These are phyloP conservation scores for Acacia pycnantha DNA, from an alignment of 331 rosid genomes.

Conservation along the genomic window DNA sequence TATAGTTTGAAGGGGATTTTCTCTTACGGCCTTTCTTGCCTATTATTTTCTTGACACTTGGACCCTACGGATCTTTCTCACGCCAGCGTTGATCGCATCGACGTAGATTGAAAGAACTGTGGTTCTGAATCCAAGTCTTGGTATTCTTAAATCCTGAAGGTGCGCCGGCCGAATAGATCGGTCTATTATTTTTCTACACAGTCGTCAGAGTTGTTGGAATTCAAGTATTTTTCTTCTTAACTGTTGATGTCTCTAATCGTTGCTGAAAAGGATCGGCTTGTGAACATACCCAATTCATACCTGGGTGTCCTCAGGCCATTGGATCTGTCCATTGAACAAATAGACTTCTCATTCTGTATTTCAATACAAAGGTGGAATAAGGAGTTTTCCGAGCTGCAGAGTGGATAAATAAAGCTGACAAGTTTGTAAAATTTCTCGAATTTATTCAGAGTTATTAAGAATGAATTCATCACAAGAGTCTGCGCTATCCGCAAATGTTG, in stretches of 20 bases:
- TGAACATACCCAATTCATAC: slow-evolving; percentile 53
- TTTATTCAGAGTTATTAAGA: slow-evolving; percentile 2
- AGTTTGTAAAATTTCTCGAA: neutral
- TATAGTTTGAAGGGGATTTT: neutral
- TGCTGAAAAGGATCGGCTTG: slow-evolving; percentile 53
- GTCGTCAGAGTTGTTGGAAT: slow-evolving; percentile 30
- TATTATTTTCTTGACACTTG: neutral
- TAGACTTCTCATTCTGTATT: slow-evolving; percentile 29
- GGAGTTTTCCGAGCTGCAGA: slow-evolving; percentile 64
- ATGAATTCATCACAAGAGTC: slow-evolving; percentile 86
- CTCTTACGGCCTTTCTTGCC: neutral
- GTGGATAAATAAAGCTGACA: slow-evolving; percentile 45
- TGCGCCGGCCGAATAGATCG: neutral
- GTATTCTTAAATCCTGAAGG: neutral
- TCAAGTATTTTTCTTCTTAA: slow-evolving; percentile 16
- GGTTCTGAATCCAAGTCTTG: neutral
- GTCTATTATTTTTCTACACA: slow-evolving; percentile 21
- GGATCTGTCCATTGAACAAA: slow-evolving; percentile 29
- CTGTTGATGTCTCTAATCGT: slow-evolving; percentile 67
- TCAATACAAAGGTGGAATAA: slow-evolving; percentile 71
- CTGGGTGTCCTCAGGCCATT: slow-evolving; percentile 61
- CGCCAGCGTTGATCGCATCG: neutral
- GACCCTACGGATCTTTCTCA: neutral
- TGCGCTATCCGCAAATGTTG: slow-evolving; percentile 52
- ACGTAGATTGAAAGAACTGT: neutral